Evolutionary conservation across 2,329 filamentous ascomycete genomes (phyloP).

Genomic region (Penicillium concentricum): DNA sequence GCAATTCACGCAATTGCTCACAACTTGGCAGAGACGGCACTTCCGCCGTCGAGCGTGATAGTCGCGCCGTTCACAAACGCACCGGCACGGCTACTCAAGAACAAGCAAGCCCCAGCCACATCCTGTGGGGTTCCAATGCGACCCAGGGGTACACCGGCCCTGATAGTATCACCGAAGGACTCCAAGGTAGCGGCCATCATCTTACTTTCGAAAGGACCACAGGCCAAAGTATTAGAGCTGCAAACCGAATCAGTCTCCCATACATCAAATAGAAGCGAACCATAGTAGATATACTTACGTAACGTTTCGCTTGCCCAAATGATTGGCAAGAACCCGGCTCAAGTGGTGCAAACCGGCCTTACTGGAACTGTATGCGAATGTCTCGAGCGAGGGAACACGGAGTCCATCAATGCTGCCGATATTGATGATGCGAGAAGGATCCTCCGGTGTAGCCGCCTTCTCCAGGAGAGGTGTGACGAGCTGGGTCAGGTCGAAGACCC

Average conservation of each 20-base stretch:
- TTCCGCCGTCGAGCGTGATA: constrained; percentile 62
- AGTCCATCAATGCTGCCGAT: constrained; percentile 57
- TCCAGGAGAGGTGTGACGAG: constrained; percentile 50
- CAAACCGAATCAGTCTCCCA: constrained; percentile 31
- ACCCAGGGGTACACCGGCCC: constrained; percentile 61
- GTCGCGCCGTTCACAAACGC: constrained; percentile 65
- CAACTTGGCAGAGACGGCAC: constrained; percentile 41
- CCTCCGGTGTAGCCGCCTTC: constrained; percentile 45
- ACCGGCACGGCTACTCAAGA: constrained; percentile 66
- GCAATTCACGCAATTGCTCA: constrained; percentile 20
- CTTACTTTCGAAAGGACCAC: constrained; percentile 61
- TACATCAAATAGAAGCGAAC: not conserved
- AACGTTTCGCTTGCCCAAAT: constrained; percentile 53
- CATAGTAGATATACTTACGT: constrained; percentile 43
- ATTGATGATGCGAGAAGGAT: constrained; percentile 53
- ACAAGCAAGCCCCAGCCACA: constrained; percentile 70
- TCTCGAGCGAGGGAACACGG: constrained; percentile 52
- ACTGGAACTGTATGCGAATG: constrained; percentile 54
- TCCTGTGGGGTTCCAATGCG: constrained; percentile 68
- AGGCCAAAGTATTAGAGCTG: constrained; percentile 66
- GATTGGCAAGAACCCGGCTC: constrained; percentile 51
- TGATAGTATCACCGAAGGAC: constrained; percentile 50
- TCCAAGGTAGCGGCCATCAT: constrained; percentile 57
- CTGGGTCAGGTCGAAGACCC: constrained; percentile 50
- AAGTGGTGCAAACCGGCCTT: constrained; percentile 56